Evolutionary conservation across 805 yeast genomes (phyloP).

Genomic region (Spathaspora boniae): DNA sequence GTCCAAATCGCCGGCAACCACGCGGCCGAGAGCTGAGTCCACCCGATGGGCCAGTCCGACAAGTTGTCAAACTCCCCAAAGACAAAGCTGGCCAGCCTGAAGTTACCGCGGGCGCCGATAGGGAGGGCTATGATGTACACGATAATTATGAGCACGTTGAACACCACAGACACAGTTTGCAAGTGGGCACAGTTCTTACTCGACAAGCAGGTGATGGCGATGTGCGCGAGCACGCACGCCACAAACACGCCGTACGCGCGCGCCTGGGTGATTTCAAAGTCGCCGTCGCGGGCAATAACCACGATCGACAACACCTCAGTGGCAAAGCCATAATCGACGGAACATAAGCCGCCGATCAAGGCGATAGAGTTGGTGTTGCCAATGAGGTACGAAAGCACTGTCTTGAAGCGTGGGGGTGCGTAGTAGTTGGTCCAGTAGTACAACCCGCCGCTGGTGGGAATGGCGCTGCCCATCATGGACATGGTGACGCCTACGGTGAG

Average conservation of each 20-base stretch:
- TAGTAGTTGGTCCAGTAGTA: constrained; percentile 36
- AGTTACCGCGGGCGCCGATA: constrained; percentile 24
- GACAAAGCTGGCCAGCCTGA: constrained; percentile 51
- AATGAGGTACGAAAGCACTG: constrained; percentile 21
- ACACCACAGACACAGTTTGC: constrained; percentile 24
- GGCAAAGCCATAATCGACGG: constrained; percentile 31
- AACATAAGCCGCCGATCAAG: constrained; percentile 27
- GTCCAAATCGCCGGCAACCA: constrained; percentile 34
- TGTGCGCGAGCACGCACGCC: constrained; percentile 24
- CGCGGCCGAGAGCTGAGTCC: constrained; percentile 30
- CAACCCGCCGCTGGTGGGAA: constrained; percentile 31
- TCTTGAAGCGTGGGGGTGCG: constrained; percentile 22
- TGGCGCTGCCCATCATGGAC: constrained; percentile 23
- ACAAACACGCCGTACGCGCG: constrained; percentile 29
- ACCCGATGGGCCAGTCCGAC: constrained; percentile 56
- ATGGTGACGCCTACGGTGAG: constrained; percentile 26
- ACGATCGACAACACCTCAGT: constrained; percentile 24
- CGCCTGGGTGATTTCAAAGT: constrained; percentile 23
- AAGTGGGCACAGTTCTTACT: constrained; percentile 21
- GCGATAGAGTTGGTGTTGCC: constrained; percentile 30
- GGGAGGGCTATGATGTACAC: constrained; percentile 28
- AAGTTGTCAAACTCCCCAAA: constrained; percentile 51
- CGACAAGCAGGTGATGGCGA: constrained; percentile 21
- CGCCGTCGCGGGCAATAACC: constrained; percentile 27
- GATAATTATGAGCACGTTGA: constrained; percentile 19